Percentiles rank a stretch among this genome's conserved stretches.
These are phyloP conservation scores for Citeromyces hawaiiensis DNA, from an alignment of 1,139 yeast species.

Conservation along the genomic window DNA sequence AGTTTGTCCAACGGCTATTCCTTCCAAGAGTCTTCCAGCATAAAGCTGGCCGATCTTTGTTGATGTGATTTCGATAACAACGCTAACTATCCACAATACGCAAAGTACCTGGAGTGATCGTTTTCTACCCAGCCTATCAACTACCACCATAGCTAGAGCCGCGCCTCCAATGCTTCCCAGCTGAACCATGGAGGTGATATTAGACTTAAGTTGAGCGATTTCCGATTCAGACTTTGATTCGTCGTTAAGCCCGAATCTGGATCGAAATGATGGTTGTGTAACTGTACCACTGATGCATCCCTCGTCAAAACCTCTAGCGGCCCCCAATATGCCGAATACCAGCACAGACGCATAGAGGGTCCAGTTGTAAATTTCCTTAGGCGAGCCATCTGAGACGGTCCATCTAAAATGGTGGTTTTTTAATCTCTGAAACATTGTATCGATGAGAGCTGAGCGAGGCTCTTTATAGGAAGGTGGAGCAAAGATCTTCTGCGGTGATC, in stretches of 20 bases:
- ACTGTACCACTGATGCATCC: conserved; percentile 36
- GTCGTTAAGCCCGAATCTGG: conserved; percentile 32
- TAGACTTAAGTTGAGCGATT: conserved; percentile 36
- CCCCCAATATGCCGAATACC: conserved; percentile 44
- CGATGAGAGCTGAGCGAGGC: not conserved
- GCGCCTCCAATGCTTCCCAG: conserved; percentile 49
- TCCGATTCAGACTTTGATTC: conserved; percentile 19
- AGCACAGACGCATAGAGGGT: conserved; percentile 28
- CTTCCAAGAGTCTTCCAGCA: conserved; percentile 35
- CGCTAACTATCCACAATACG: conserved; percentile 30
- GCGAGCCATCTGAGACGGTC: conserved; percentile 23
- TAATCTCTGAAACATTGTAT: not conserved
- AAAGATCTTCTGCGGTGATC: not conserved
- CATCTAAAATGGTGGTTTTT: conserved; percentile 3
- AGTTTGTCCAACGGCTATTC: conserved; percentile 43
- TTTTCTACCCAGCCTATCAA: conserved; percentile 42
- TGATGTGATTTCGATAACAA: conserved; percentile 37
- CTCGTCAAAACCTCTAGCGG: conserved; percentile 52
- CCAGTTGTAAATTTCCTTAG: conserved; percentile 34
- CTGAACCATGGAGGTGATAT: conserved; percentile 50
- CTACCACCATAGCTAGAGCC: conserved; percentile 31
- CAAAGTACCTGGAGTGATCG: conserved; percentile 32
- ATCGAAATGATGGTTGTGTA: conserved; percentile 28
- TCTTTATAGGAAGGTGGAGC: not conserved
- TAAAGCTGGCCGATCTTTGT: conserved; percentile 32